Evolutionary conservation across 139 green algal genomes (phyloP), one percentile per base, ranked within the genome.

Genomic region (Chlorella sp.): DNA sequence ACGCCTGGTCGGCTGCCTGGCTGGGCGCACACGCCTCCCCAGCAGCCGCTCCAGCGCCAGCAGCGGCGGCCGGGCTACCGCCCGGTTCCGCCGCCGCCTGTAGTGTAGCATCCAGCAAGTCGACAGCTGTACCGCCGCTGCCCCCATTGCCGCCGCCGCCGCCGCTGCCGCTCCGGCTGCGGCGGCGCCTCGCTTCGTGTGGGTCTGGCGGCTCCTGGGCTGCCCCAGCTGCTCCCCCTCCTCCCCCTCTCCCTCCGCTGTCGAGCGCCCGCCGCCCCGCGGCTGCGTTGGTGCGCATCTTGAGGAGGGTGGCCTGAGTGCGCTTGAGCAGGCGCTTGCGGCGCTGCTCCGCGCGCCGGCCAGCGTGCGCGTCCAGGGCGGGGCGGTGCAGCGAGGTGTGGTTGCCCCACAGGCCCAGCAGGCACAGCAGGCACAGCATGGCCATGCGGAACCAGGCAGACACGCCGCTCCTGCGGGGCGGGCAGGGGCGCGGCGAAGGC

Each of bases 381-480:
- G 90, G 84, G 85, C 92, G 91, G 84, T n/a, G 80, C 51, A 94
- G 79, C 51, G 64, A 88, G 51, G 73, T 81, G 84, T 91, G 67
- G 73, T 78, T 85, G 17, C 90, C 92, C 80, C 87, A 92, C 28
- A 92, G 72, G n/a, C 90, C 88, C 82, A 96, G 76, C 79, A 93
- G 43, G 77, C 89, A 93, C 78, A 95, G 79, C 44, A 96, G 40
- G 80, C 90, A 94, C 51, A 94, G 83, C 22, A 94, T 8, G 56
- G 44, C 70, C 36, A 81, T 81, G 69, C 81, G 81, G 41, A 81
- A 43, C 81, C 85, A 88, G 8, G 69, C 84, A 30, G 60, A 46
- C 43, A 85, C 36, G 13, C 84, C 84, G 26, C 34, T 68, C 62
- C 62, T 83, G 73, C 78, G 89, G 22, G 86, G 81, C 92, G 20